phyloP scores from a whole-genome alignment of 2,329 filamentous ascomycete genomes.

The Saccharata proteae region DNA sequence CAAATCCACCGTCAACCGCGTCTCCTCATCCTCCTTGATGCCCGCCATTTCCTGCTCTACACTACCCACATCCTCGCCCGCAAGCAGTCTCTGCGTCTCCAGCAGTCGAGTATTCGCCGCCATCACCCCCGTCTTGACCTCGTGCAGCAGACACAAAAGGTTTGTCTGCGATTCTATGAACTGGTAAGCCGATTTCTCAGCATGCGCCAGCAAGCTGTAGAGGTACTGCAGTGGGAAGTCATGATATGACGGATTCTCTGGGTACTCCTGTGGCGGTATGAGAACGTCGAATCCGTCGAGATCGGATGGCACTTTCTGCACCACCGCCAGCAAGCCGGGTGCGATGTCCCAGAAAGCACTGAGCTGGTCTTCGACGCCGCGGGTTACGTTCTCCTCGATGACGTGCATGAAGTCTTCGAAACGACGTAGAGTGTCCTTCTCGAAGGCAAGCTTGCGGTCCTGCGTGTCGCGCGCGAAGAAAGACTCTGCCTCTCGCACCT shows the following conservation, averaged over 20 bases:
- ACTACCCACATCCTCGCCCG: slow-evolving; percentile 26
- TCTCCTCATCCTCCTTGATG: slow-evolving; percentile 55
- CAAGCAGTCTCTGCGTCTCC: slow-evolving; percentile 47
- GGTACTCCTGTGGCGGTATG: slow-evolving; percentile 67
- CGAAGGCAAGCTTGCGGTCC: slow-evolving; percentile 58
- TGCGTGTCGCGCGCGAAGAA: slow-evolving; percentile 75
- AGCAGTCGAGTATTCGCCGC: slow-evolving; percentile 54
- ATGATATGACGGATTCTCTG: slow-evolving; percentile 74
- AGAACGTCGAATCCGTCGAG: slow-evolving; percentile 51
- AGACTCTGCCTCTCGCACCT: slow-evolving; percentile 61
- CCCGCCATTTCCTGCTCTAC: slow-evolving; percentile 39
- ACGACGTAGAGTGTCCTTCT: slow-evolving; percentile 59
- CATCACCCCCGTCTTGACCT: slow-evolving; percentile 72
- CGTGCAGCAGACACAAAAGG: slow-evolving; percentile 76
- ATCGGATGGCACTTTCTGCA: slow-evolving; percentile 65
- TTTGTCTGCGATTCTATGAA: slow-evolving; percentile 95
- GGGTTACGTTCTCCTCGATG: slow-evolving; percentile 72
- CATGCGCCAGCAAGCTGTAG: slow-evolving; percentile 71
- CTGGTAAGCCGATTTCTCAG: slow-evolving; percentile 87
- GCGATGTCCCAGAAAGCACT: slow-evolving; percentile 98
- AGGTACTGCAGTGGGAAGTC: slow-evolving; percentile 82
- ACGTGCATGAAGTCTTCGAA: slow-evolving; percentile 65
- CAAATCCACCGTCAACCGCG: slow-evolving; percentile 65
- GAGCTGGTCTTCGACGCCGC: slow-evolving; percentile 82
- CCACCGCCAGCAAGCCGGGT: slow-evolving; percentile 62